Evolutionary conservation across 164 flowering plant genomes (phyloP).

Genomic region (Kalanchoe fedtschenkoi): DNA sequence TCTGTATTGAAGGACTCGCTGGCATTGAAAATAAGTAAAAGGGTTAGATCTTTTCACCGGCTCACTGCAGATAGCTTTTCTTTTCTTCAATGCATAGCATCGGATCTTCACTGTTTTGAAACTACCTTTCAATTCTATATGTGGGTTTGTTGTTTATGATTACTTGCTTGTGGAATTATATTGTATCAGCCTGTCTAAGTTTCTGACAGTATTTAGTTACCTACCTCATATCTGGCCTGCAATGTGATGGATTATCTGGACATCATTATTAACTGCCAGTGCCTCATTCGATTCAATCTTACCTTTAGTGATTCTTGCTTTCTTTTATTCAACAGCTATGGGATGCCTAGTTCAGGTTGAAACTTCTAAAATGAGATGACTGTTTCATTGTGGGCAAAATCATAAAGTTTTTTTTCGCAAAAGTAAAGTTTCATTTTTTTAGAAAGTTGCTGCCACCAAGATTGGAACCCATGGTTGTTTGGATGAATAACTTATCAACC

Average conservation of each 20-base stretch:
- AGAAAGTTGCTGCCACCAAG: too few species aligned
- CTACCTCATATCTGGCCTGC: neutral
- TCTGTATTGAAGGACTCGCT: slow-evolving; percentile 49
- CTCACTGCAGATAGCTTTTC: neutral
- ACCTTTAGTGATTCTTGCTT: neutral
- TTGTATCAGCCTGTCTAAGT: neutral
- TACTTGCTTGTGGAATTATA: neutral
- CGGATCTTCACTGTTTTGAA: neutral
- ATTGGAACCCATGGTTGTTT: too few species aligned
- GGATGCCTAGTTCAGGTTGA: neutral
- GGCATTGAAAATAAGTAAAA: slow-evolving; percentile 76
- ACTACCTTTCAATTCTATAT: neutral
- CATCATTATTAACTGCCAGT: neutral
- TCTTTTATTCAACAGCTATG: neutral
- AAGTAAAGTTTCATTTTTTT: too few species aligned
- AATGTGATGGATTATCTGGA: neutral
- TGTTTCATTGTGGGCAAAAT: neutral
- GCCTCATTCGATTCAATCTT: neutral
- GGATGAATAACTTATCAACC: too few species aligned
- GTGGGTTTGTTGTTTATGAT: neutral
- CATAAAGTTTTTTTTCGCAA: too few species aligned
- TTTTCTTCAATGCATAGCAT: neutral
- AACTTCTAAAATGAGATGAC: neutral
- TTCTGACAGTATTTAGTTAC: neutral
- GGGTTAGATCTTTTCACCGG: slow-evolving; percentile 38